phyloP scores from a whole-genome alignment of 305 asterid genomes.

The Solanum hybrid region DNA sequence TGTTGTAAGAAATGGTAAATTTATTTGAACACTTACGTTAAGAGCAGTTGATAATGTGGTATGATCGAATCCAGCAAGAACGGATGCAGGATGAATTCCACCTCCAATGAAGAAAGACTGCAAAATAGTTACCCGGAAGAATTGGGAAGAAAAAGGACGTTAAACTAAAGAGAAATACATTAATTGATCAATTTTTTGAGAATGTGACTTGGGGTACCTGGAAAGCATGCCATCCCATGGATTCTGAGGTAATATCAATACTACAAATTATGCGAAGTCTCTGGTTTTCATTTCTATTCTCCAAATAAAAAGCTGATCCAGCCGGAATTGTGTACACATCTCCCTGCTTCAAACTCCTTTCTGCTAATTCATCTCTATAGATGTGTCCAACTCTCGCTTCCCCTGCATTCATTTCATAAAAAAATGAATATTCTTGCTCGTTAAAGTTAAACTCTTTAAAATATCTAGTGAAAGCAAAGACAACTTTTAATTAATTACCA shows the following conservation, averaged over 20 bases:
- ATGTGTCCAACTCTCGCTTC: slow-evolving; percentile 66
- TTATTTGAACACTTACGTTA: slow-evolving; percentile 22
- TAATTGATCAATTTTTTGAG: not conserved
- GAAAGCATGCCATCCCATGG: slow-evolving; percentile 31
- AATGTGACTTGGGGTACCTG: not conserved
- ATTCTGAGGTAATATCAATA: slow-evolving; percentile 40
- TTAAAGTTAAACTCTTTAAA: not conserved
- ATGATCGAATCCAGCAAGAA: slow-evolving; percentile 41
- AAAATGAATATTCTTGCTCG: not conserved
- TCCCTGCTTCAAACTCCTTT: slow-evolving; percentile 42
- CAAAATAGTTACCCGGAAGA: no score
- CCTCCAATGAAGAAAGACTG: slow-evolving; percentile 40
- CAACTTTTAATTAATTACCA: slow-evolving; percentile 17
- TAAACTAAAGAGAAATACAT: not conserved
- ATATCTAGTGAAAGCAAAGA: not conserved
- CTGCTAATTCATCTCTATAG: slow-evolving; percentile 53
- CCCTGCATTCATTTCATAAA: slow-evolving; percentile 26
- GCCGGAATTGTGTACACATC: slow-evolving; percentile 58
- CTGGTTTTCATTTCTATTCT: slow-evolving; percentile 45
- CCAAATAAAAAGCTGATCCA: slow-evolving; percentile 65
- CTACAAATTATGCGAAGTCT: slow-evolving; percentile 62
- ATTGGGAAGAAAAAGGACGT: not conserved
- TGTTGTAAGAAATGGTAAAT: not conserved
- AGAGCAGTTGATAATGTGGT: slow-evolving; percentile 28
- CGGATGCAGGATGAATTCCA: slow-evolving; percentile 40